These are phyloP conservation scores for cucumber (Cucumis sativus) DNA, from an alignment of 306 rosid genomes.

Conservation along the genomic window DNA sequence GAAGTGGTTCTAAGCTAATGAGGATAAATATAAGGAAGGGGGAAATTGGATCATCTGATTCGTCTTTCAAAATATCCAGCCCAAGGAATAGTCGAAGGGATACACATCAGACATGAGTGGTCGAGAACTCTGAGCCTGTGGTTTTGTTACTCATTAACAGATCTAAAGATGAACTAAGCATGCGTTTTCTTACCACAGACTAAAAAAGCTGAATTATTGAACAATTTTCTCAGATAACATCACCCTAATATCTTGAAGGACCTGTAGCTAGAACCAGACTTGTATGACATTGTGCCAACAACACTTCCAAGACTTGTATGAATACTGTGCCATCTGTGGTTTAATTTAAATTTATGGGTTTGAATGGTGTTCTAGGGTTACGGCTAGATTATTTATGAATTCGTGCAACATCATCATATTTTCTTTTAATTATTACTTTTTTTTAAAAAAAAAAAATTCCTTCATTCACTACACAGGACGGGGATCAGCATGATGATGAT, in stretches of 20 bases:
- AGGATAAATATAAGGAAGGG: not conserved
- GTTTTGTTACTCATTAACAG: not conserved
- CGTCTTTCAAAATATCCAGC: not conserved
- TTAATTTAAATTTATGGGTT: not conserved
- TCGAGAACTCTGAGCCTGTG: not conserved
- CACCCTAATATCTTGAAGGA: not conserved
- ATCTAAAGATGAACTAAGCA: not conserved
- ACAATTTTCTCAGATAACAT: not conserved
- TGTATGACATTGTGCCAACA: not conserved
- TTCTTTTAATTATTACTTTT: too few species aligned
- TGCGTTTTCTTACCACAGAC: not conserved
- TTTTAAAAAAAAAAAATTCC: too few species aligned
- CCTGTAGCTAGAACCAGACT: not conserved
- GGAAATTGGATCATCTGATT: not conserved
- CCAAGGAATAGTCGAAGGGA: not conserved
- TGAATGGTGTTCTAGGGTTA: not conserved
- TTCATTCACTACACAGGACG: conserved; percentile 41
- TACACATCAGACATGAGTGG: not conserved
- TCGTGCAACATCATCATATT: not conserved
- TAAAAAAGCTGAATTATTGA: not conserved
- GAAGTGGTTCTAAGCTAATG: not conserved
- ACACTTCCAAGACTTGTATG: not conserved
- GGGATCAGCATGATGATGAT: conserved; percentile 74
- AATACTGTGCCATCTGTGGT: not conserved
- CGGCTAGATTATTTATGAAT: not conserved